These are phyloP conservation scores for Gossypium trilobum DNA, from an alignment of 441 rosid species.

Conservation along the genomic window DNA sequence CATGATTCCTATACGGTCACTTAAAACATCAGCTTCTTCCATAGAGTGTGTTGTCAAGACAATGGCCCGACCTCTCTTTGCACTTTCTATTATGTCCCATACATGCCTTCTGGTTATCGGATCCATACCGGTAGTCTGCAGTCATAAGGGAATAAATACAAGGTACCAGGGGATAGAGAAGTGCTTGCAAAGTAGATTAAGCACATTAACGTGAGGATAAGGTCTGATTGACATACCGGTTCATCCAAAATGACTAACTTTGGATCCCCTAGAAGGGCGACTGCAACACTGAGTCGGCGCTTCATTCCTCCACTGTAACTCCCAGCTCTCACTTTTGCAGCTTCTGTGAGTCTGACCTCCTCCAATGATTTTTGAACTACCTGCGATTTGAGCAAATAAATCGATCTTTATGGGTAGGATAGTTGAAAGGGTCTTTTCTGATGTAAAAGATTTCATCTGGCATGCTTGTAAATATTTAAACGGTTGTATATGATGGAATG, in stretches of 20 bases:
- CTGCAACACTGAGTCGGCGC: slow-evolving; percentile 86
- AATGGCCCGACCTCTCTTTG: slow-evolving; percentile 78
- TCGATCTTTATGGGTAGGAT: neutral
- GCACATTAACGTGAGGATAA: neutral
- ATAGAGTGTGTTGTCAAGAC: slow-evolving; percentile 84
- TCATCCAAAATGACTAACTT: slow-evolving; percentile 82
- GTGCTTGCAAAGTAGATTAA: neutral
- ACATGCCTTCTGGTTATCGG: slow-evolving; percentile 90
- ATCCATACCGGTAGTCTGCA: slow-evolving; percentile 82
- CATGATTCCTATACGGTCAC: slow-evolving; percentile 91
- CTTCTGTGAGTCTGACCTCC: slow-evolving; percentile 59
- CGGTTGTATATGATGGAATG: neutral
- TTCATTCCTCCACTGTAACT: slow-evolving; percentile 97
- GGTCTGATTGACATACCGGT: slow-evolving; percentile 39
- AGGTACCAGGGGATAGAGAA: neutral
- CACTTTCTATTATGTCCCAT: slow-evolving; percentile 73
- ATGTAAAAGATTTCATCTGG: neutral
- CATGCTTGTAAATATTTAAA: neutral
- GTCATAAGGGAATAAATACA: neutral
- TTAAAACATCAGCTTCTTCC: slow-evolving; percentile 88
- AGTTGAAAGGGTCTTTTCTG: neutral
- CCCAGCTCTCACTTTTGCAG: slow-evolving; percentile 67
- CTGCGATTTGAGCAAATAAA: slow-evolving; percentile 28
- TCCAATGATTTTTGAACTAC: slow-evolving; percentile 55
- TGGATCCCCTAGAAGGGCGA: slow-evolving; percentile 80